A percentile compares a stretch with the other conserved stretches of the same genome.
phyloP scores from a whole-genome alignment of 495 filamentous ascomycete species.

The Aspergillus baeticus region DNA sequence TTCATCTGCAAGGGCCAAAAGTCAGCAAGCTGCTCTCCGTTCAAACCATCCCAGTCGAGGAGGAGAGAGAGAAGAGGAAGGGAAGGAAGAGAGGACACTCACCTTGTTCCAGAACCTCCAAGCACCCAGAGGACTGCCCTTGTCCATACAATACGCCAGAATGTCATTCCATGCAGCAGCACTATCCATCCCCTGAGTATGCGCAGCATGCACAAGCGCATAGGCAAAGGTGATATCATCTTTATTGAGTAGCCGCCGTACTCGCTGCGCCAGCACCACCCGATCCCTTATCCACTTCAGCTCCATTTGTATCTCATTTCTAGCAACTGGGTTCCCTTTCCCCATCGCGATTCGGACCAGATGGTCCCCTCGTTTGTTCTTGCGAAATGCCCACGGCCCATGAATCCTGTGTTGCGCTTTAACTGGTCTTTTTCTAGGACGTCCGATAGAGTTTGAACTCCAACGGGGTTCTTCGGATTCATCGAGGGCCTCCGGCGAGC shows the following conservation, averaged over 20 bases:
- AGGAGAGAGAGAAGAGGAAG: background rate
- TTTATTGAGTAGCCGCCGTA: slow-evolving; percentile 51
- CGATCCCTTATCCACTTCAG: slow-evolving; percentile 67
- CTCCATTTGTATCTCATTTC: slow-evolving; percentile 45
- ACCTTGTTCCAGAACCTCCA: slow-evolving; percentile 85
- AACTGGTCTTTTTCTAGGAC: too few relatives aligned
- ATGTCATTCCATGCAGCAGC: slow-evolving; percentile 77
- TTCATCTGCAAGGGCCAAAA: slow-evolving; percentile 70
- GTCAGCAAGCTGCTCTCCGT: too few relatives aligned
- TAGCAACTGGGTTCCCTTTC: background rate
- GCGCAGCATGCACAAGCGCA: slow-evolving; percentile 61
- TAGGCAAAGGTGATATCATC: slow-evolving; percentile 62
- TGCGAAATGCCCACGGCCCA: too few relatives aligned
- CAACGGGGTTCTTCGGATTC: too few relatives aligned
- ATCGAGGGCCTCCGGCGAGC: background rate
- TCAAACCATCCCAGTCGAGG: background rate
- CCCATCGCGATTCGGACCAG: slow-evolving; percentile 10
- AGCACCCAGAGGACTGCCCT: slow-evolving; percentile 56
- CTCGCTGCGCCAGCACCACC: slow-evolving; percentile 59
- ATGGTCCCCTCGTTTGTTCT: background rate
- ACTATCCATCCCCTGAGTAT: slow-evolving; percentile 56
- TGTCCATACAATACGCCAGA: slow-evolving; percentile 59
- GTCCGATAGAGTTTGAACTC: too few relatives aligned
- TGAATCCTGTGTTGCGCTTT: too few relatives aligned
- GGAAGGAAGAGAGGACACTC: slow-evolving; percentile 3